Evolutionary conservation across 148 eudicot species (phyloP), one percentile per base, ranked within the genome.

Genomic region (Drosera capensis): DNA sequence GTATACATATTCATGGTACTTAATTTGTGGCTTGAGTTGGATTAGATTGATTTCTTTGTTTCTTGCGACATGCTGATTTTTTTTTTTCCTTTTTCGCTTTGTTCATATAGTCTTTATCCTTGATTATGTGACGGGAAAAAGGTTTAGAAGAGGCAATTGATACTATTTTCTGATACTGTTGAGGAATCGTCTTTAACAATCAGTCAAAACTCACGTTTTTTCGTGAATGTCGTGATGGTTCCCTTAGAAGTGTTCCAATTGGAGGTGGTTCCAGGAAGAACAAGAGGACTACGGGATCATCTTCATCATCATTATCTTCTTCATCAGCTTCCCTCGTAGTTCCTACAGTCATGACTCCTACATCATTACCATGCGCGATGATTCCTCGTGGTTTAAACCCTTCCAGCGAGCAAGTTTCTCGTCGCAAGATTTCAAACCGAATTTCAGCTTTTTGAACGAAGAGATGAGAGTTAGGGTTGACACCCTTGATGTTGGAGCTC

Each of bases 191-290:
- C n/a, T n/a, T n/a, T n/a, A n/a, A n/a, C n/a, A n/a, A n/a, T n/a
- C n/a, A n/a, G n/a, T n/a, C n/a, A n/a, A n/a, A n/a, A n/a, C n/a
- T n/a, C n/a, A n/a, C 56, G 51, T 64, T 57, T 20, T 60, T 47
- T 59, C 40, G 40, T 56, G 56, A 49, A 50, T 48, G 63, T 49
- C 48, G n/a, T n/a, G 94, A 86, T 52, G 94, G 94, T 0, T 64
- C 94, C 4, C 66, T 82, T 3, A 70, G 94, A 35, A 82, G 72
- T 60, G 82, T 82, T 24, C 93, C 93, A 3, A 86, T 82, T 2
- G 93, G 93, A 0, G 86, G 86, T 14, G 93, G 93, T 14, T 78
- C 86, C 0, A 62, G 94, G 65, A 82, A 82, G 64, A 78, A 82
- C 79, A 82, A 72, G 50, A 72, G 79, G 54, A 60, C 77, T 0